Conservation (phyloP, 192 early-diverging fungal species). For the Backusella australiensis region DNA sequence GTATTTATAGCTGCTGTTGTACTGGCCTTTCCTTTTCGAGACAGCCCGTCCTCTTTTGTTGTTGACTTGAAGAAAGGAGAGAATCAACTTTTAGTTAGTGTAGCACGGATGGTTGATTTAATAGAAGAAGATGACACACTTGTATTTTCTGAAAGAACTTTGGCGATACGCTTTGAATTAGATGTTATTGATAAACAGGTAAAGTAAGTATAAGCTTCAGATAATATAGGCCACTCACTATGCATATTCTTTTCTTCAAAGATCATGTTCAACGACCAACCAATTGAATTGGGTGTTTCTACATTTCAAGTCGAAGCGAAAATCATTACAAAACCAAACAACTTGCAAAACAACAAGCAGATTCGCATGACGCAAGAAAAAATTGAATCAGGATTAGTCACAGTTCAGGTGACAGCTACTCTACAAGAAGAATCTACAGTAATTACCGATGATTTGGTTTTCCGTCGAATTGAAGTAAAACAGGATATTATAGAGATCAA, state of each 20-base stretch:
- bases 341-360: constrained; percentile 39
- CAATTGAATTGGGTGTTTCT: constrained; percentile 40
- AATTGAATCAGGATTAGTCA: constrained; percentile 52
- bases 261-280: constrained; percentile 54
- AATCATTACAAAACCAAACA: constrained; percentile 36
- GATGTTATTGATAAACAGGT: constrained; percentile 53
- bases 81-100: constrained; percentile 51
- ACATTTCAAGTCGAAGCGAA: constrained; percentile 41
- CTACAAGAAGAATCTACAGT: constrained; percentile 25
- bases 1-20: neutral
- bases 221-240: neutral
- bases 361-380: constrained; percentile 37
- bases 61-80: constrained; percentile 13
- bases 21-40: neutral
- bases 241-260: constrained; percentile 22
- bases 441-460: constrained; percentile 33
- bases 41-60: neutral
- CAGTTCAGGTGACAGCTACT: constrained; percentile 48
- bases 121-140: constrained; percentile 49
- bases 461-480: constrained; percentile 51
- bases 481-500: constrained; percentile 54
- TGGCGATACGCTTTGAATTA: constrained; percentile 55
- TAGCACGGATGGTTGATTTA: constrained; percentile 54
- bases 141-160: constrained; percentile 49
- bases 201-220: neutral